Conservation (phyloP, 2,329 filamentous ascomycete species). For the Sclerotiophoma versabilis region DNA sequence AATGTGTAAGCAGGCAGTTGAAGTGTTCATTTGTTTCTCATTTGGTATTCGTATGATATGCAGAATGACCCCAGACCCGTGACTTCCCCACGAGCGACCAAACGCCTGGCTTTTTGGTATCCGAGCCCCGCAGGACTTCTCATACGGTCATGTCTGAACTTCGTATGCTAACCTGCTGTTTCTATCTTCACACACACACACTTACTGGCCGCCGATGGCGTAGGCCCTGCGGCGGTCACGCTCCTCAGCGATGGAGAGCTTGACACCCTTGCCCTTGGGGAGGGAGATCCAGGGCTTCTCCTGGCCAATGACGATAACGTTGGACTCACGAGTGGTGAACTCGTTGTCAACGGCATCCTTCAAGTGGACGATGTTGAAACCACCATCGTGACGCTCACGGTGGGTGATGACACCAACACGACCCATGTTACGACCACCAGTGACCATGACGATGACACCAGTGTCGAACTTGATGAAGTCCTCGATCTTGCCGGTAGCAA, state of each 20-base stretch:
- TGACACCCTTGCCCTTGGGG: conserved; percentile 99
- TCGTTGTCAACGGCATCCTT: conserved; percentile 99
- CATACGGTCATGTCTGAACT: conserved; percentile 36
- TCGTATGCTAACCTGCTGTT: conserved; percentile 36
- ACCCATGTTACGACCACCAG: conserved; percentile 99
- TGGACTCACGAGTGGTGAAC: conserved; percentile 98
- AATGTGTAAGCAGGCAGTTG: conserved; percentile 15
- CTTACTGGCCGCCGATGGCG: conserved; percentile 61
- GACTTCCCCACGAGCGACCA: conserved; percentile 44
- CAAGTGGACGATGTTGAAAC: conserved; percentile 99
- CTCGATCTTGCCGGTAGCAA: conserved; percentile 94
- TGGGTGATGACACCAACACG: conserved; percentile 99
- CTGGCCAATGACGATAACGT: conserved; percentile 98
- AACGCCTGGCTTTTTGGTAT: conserved; percentile 46
- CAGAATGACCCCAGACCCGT: conserved; percentile 38
- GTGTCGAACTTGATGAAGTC: conserved; percentile 99
- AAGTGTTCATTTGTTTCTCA: conserved; percentile 36
- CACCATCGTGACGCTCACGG: conserved; percentile 99
- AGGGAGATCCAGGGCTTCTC: conserved; percentile 99
- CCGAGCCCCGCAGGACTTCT: conserved; percentile 36
- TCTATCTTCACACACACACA: conserved; percentile 15
- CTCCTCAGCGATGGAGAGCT: conserved; percentile 98
- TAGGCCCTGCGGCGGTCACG: conserved; percentile 91
- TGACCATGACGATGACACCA: conserved; percentile 97
- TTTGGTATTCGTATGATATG: conserved; percentile 47